Conservation (phyloP, 768 basidiomycete species). For the Cyathus striatus region DNA sequence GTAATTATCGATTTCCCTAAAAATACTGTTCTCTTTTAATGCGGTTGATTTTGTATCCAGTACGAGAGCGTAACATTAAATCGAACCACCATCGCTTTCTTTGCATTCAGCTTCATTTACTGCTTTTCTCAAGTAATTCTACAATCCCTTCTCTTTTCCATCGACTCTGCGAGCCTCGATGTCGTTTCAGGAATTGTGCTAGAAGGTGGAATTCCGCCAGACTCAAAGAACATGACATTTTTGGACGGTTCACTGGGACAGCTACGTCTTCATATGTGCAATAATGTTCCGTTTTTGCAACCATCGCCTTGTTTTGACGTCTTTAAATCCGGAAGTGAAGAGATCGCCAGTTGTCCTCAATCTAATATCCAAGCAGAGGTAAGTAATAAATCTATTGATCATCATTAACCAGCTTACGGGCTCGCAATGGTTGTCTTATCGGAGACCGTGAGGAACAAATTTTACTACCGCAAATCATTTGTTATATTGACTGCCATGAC, state of each 20-base stretch:
- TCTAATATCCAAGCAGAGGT: no score
- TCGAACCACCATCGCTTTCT: constrained; percentile 39
- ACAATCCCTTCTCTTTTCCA: constrained; percentile 40
- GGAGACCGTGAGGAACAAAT: no score
- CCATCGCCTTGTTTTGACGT: constrained; percentile 26
- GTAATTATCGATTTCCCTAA: background rate
- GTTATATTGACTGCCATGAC: no score
- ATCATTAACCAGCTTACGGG: no score
- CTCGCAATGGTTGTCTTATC: no score
- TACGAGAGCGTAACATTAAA: constrained; percentile 33
- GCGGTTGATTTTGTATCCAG: no score
- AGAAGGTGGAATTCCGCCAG: constrained; percentile 22
- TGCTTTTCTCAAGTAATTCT: constrained; percentile 49
- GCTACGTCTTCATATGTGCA: constrained; percentile 37
- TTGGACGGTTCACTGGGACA: constrained; percentile 24
- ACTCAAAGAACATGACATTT: constrained; percentile 28
- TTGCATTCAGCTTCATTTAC: constrained; percentile 43
- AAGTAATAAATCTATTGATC: no score
- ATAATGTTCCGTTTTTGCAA: constrained; percentile 34
- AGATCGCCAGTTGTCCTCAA: no score
- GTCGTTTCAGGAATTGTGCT: constrained; percentile 32
- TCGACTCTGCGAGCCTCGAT: constrained; percentile 35
- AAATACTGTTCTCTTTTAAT: background rate
- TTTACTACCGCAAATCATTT: no score
- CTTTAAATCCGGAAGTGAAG: constrained; percentile 24